Evolutionary conservation across 1,284 basidiomycete species (phyloP).

Genomic region (Apiotrichum domesticum): DNA sequence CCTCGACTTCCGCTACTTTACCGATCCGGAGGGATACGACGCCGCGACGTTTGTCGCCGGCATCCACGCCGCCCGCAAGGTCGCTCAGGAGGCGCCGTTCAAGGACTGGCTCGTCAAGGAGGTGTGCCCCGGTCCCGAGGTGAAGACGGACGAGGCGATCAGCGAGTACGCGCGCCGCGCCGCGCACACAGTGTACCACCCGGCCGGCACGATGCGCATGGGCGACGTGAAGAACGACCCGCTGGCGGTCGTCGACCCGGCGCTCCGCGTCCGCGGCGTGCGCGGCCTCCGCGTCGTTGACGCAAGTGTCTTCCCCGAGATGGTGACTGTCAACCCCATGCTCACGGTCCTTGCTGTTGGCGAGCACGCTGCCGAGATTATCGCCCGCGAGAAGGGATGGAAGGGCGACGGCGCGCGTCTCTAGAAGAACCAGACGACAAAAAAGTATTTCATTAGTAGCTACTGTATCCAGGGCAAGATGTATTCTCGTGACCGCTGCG

Average conservation of each 20-base stretch:
- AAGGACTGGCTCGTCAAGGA: slow-evolving; percentile 18
- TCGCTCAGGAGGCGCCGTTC: slow-evolving; percentile 16
- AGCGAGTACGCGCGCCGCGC: slow-evolving; percentile 19
- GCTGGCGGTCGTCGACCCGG: slow-evolving; percentile 11
- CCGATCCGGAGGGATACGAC: slow-evolving; percentile 18
- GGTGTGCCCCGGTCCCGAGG: slow-evolving; percentile 9
- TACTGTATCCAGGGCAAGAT: too few species aligned
- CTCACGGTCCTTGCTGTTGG: slow-evolving; percentile 17
- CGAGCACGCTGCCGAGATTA: slow-evolving; percentile 16
- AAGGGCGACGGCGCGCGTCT: slow-evolving; percentile 12
- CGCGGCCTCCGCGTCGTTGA: slow-evolving; percentile 17
- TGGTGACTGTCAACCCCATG: slow-evolving; percentile 20
- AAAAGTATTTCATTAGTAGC: too few species aligned
- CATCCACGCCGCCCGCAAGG: slow-evolving; percentile 16
- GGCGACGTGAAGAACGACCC: slow-evolving; percentile 1
- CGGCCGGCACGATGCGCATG: slow-evolving; percentile 18
- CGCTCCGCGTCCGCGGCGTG: slow-evolving; percentile 15
- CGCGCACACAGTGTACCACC: slow-evolving; percentile 21
- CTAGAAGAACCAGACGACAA: too few species aligned
- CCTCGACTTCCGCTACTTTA: slow-evolving; percentile 21
- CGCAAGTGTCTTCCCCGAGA: slow-evolving; percentile 19
- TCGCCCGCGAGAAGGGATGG: slow-evolving; percentile 12
- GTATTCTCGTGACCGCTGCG: too few species aligned
- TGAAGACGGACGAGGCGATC: slow-evolving; percentile 14
- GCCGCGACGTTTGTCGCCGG: slow-evolving; percentile 16